Evolutionary conservation across 768 basidiomycete genomes (phyloP).

Genomic region (Solioccasus polychromus): DNA sequence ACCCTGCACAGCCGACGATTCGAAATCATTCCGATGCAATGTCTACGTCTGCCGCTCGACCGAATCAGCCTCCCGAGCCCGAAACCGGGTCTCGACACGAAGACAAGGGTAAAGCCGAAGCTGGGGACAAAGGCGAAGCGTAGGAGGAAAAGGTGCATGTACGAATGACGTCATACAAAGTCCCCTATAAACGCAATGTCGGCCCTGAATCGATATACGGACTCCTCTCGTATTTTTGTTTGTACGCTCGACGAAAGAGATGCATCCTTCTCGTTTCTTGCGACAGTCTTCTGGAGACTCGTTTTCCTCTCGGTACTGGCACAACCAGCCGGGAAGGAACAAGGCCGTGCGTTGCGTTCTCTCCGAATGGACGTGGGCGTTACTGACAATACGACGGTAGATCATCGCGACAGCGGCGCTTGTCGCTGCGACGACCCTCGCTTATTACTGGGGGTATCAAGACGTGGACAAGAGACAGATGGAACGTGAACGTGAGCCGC

Average conservation of each 20-base stretch:
- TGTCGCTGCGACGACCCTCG: conserved; percentile 29
- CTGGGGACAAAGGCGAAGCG: too few relatives aligned
- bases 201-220: background rate
- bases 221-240: background rate
- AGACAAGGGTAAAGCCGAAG: too few relatives aligned
- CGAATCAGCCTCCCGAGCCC: background rate
- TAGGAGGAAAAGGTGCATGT: too few relatives aligned
- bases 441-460: conserved; percentile 37
- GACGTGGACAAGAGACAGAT: conserved; percentile 30
- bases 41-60: background rate
- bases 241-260: conserved; percentile 1
- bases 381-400: conserved; percentile 6
- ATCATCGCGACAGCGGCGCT: conserved; percentile 29
- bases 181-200: conserved; percentile 19
- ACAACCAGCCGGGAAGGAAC: conserved; percentile 31
- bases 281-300: conserved; percentile 26
- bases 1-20: conserved; percentile 15
- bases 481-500: conserved; percentile 24
- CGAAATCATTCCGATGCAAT: background rate
- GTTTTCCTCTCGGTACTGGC: conserved; percentile 32
- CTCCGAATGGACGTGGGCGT: background rate
- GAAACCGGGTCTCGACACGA: too few relatives aligned
- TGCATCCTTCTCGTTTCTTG: conserved; percentile 23
- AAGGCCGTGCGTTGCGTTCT: conserved; percentile 27
- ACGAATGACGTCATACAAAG: too few relatives aligned